Evolutionary conservation across 83 land plant genomes (phyloP), one percentile per base, ranked within the genome.

Genomic region (Picea abies): DNA sequence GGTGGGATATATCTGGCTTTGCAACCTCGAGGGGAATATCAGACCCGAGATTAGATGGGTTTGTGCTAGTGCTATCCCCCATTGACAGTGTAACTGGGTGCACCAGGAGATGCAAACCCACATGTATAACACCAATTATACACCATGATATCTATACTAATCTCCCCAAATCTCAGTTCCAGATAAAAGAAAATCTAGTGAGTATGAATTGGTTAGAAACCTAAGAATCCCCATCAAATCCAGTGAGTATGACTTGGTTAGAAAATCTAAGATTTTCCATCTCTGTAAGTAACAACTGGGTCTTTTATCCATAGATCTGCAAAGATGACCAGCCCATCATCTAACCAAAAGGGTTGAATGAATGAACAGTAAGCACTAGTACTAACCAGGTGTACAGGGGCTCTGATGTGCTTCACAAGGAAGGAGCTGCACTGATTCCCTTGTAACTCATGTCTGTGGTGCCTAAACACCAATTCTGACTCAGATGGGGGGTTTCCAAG

Each of bases 401-500:
- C 94, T 63, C 82, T 92, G 87, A 92, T 86, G 80, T 86, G 92
- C 78, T 86, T 88, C 20, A 92, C 86, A 67, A 92, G 85, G 12
- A 71, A 56, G 16, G 92, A 87, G 78, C 67, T 81, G 71, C 94
- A 92, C 87, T 92, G 94, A 22, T 90, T 81, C 15, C 88, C 92
- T 12, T 66, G 44, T 12, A 86, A 66, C 29, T 88, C 87, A 39
- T 92, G 92, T 56, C 71, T 80, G 83, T 92, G 92, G 78, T 85
- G 82, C 44, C 87, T 83, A 52, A 14, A 52, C 56, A 52, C 56
- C 56, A 52, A 52, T 52, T 52, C 56, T 52, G 56, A 11, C 56
- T 52, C 56, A 9, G 56, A 52, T 44, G 47, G 7, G 12, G 56
- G 56, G 56, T 52, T 52, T 52, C 56, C 56, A 9, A 52, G 11